Base-by-base conservation (phyloP, 106 monocot species). In the Cymbidium sinense region DNA sequence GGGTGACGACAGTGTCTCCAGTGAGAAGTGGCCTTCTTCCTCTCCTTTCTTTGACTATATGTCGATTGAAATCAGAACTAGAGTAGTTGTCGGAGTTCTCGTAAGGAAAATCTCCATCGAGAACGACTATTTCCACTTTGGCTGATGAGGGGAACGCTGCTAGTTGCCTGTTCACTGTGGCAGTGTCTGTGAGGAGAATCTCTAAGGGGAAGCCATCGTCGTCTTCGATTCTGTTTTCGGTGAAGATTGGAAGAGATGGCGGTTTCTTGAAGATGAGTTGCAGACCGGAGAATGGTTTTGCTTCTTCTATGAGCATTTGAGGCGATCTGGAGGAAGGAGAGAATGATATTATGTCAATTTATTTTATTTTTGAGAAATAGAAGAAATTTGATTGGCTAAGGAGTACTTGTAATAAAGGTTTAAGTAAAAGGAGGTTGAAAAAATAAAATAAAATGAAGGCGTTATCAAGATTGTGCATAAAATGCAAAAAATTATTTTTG, bases 191-290 rank as follows among this genome's bases (percentile, higher is more conserved):
- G 21, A 88, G 74, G 27, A 65, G 27, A 50, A 91, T 64, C 47
- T 88, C 76, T 35, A 86, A 77, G 11, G 83, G 81, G 51, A 34
- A 80, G 1, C 36, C 44, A 7, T 89, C 86, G 10, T 67, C 73
- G 35, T 58, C 86, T 31, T 81, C 77, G 8, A 89, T 79, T 78
- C 71, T 86, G 50, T 78, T 86, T 5, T 77, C 81, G 0, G 89
- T 89, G 81, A 86, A 89, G 70, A 89, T 74, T 5, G 89, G 81
- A 13, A 81, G 81, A 7, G 44, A 55, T 18, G 79, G 81, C 8
- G 17, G 62, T 2, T 72, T 84, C 35, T 64, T 29, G 78, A 89
- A 89, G 35, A 21, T 17, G 25, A 88, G 83, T 34, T 83, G 72
- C 65, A 83, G 7, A 5, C 27, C 34, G n/a, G 85, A 50, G n/a